Base-by-base conservation (phyloP, 805 yeast species). In the Ogataea naganishii region DNA sequence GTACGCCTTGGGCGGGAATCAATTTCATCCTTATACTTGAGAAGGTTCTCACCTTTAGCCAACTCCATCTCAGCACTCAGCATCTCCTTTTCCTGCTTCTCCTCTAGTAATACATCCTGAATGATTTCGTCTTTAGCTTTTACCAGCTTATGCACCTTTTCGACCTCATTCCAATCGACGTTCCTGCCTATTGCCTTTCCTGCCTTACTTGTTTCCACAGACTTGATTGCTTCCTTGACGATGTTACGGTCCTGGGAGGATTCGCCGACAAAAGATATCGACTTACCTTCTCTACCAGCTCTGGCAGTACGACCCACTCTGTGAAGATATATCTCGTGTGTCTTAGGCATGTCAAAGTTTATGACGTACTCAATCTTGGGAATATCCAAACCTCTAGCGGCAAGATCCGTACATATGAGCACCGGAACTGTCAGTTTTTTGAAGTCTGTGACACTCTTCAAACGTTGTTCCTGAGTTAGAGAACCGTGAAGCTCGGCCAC, bases 251-350 rank as follows among this genome's bases (percentile, higher is more conserved):
- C 98, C 35, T 68, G 72, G n/a, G 84, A 64, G 1, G 82, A 64
- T 52, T 92, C 98, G 12, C 97, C 96, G 10, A 92, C 98, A 57
- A 92, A 76, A 3, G 96, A 79, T 23, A 92, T 80, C 26, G 96
- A 82, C 33, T 72, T 72, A 69, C 99, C 99, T 31, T 82, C 84
- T 59, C 97, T 75, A 14, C 97, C 97, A 30, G 96, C 99, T 73
- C 99, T 84, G 7, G 99, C 99, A 32, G 97, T 92, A 70, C 98
- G 83, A 60, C 98, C 98, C 36, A 92, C 96, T 66, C 98, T 81
- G 61, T 92, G 98, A 47, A 92, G 65, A 56, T 92, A 92, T 22
- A 89, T 72, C 41, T 92, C 98, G 47, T 82, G 79, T 18, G 82
- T 67, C 54, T 84, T 83, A 29, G 98, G 98, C 94, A 92, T 84